These are phyloP conservation scores for Crotalaria pallida DNA, from an alignment of 306 rosid genomes.

Conservation along the genomic window DNA sequence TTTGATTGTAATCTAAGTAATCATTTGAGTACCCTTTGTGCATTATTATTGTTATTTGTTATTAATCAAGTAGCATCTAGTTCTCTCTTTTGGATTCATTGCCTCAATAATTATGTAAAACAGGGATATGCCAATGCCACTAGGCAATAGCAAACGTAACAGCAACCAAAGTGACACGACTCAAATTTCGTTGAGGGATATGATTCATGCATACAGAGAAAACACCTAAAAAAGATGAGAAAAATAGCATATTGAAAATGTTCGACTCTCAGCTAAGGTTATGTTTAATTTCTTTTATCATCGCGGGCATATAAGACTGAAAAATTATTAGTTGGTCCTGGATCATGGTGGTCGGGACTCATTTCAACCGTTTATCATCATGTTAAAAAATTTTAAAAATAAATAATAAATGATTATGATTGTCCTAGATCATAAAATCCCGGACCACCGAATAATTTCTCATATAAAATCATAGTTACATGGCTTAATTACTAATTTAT, in stretches of 20 bases:
- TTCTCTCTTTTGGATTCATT: conserved; percentile 17
- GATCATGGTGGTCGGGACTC: too few relatives aligned
- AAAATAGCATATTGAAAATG: background rate
- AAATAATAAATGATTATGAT: too few relatives aligned
- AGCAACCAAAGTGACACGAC: background rate
- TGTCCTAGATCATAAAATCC: too few relatives aligned
- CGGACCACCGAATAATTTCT: too few relatives aligned
- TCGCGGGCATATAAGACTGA: background rate
- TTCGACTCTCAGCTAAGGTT: background rate
- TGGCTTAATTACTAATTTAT: too few relatives aligned
- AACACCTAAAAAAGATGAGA: background rate
- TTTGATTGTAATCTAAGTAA: conserved; percentile 31
- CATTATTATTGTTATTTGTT: conserved; percentile 15
- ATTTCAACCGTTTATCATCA: too few relatives aligned
- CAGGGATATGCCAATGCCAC: conserved; percentile 18
- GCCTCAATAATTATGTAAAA: background rate
- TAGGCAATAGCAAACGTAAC: background rate
- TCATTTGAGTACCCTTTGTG: conserved; percentile 2
- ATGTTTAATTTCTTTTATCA: conserved; percentile 1
- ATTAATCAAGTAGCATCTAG: conserved; percentile 13
- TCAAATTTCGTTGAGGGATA: background rate
- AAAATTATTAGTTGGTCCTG: too few relatives aligned
- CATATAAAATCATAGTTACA: too few relatives aligned
- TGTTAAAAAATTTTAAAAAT: too few relatives aligned
- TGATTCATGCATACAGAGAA: background rate